A percentile compares a stretch with the other conserved stretches of the same genome.
Evolutionary conservation across 2,329 filamentous ascomycete genomes (phyloP).

Genomic region (Fusarium sp.): DNA sequence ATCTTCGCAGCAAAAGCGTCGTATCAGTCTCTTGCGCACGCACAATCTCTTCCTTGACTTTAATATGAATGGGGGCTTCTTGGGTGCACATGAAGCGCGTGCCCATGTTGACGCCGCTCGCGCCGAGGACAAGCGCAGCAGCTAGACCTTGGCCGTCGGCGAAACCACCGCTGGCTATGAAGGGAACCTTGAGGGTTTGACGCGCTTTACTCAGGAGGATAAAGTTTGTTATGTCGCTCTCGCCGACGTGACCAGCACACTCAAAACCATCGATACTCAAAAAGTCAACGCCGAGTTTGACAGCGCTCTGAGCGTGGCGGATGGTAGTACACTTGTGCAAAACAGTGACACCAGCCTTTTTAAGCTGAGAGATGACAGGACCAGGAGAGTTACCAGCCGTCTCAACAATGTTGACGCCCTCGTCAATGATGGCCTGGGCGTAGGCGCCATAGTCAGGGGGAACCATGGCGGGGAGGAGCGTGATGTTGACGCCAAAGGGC

Average conservation of each 20-base stretch:
- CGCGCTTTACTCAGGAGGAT: slow-evolving; percentile 87
- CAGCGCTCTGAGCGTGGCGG: slow-evolving; percentile 88
- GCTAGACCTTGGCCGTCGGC: slow-evolving; percentile 94
- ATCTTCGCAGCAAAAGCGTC: slow-evolving; percentile 85
- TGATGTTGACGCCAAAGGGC: slow-evolving; percentile 95
- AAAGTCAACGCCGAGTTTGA: slow-evolving; percentile 97
- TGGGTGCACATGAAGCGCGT: slow-evolving; percentile 97
- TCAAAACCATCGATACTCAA: slow-evolving; percentile 97
- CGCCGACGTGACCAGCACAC: slow-evolving; percentile 90
- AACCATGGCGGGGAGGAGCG: slow-evolving; percentile 87
- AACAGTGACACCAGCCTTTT: slow-evolving; percentile 81
- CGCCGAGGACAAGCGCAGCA: slow-evolving; percentile 88
- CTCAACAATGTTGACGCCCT: slow-evolving; percentile 91
- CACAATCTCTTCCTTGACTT: slow-evolving; percentile 95
- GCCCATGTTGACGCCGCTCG: slow-evolving; percentile 98
- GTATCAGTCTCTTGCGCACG: slow-evolving; percentile 91
- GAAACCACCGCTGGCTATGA: slow-evolving; percentile 96
- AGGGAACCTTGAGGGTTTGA: slow-evolving; percentile 86
- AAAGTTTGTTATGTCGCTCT: slow-evolving; percentile 90
- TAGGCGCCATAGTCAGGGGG: slow-evolving; percentile 94
- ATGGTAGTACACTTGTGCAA: slow-evolving; percentile 99
- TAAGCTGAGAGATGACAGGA: slow-evolving; percentile 89
- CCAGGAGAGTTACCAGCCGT: slow-evolving; percentile 91
- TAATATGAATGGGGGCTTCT: slow-evolving; percentile 90
- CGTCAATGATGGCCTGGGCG: slow-evolving; percentile 91